These are phyloP conservation scores for Chaetomium tenue DNA, from an alignment of 495 filamentous ascomycete species.

Conservation along the genomic window DNA sequence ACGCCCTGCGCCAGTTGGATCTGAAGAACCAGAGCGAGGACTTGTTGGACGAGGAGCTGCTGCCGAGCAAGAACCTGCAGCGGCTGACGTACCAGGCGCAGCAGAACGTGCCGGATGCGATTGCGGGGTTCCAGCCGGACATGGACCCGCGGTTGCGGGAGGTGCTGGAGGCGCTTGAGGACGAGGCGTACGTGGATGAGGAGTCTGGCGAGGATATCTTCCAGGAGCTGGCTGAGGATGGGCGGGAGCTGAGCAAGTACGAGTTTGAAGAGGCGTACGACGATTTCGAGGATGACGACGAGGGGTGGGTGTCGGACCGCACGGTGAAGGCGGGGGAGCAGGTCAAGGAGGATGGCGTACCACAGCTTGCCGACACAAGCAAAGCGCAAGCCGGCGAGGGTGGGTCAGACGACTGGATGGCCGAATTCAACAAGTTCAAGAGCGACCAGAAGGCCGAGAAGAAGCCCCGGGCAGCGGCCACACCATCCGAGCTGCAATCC, in stretches of 20 bases:
- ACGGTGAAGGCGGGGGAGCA: slow-evolving; percentile 72
- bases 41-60: slow-evolving; percentile 64
- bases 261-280: slow-evolving; percentile 56
- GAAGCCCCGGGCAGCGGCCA: slow-evolving; percentile 42
- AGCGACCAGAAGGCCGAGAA: slow-evolving; percentile 59
- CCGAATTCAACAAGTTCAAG: slow-evolving; percentile 88
- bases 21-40: slow-evolving; percentile 58
- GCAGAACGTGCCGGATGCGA: slow-evolving; percentile 85
- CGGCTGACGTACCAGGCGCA: slow-evolving; percentile 85
- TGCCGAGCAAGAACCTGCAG: slow-evolving; percentile 68
- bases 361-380: slow-evolving; percentile 47
- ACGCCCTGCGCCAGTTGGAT: slow-evolving; percentile 68
- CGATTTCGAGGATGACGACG: slow-evolving; percentile 59
- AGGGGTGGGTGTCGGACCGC: slow-evolving; percentile 91
- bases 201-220: slow-evolving; percentile 74
- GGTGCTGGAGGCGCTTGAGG: slow-evolving; percentile 89
- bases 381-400: slow-evolving; percentile 41
- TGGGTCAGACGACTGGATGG: slow-evolving; percentile 69
- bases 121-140: slow-evolving; percentile 92
- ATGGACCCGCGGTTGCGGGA: slow-evolving; percentile 96
- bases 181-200: slow-evolving; percentile 93
- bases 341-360: slow-evolving; percentile 48
- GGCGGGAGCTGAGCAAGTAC: slow-evolving; percentile 54
- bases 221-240: slow-evolving; percentile 69
- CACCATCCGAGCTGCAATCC: slow-evolving; percentile 64